Base-by-base conservation (phyloP, 2,329 filamentous ascomycete species). In the Penicillium sp. region DNA sequence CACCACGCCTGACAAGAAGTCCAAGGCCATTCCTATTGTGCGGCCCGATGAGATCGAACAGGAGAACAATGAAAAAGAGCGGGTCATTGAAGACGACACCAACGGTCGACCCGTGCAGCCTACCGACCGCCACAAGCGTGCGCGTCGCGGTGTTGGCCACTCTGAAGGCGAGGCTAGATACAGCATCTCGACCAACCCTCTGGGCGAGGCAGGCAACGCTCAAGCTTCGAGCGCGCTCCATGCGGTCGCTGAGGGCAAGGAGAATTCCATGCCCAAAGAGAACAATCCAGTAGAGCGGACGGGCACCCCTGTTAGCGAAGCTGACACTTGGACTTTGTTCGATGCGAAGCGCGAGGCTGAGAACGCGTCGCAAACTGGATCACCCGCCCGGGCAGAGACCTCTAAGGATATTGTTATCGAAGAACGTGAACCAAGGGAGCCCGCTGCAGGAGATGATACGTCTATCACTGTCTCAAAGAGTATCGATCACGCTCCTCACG, bases 1-100 rank as follows among this genome's bases (percentile, higher is more conserved):
- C 50, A 77, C 85, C 29, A 89, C 89, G 67, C 83, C 87, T 7
- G 73, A 77, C 0, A 91, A 89, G 75, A 86, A 86, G 66, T 90
- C 88, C 5, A 97, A 94, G 76, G 91, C 91, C 10, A 84, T 96
- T 54, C 89, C 92, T 0, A 95, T 96, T 61, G 77, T 93, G 10
- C 82, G 82, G 40, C 89, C 90, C 1, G 81, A 86, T 57, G 86
- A 80, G 66, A 76, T 62, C 58, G 78, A 80, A 64, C 73, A 78
- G 61, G 74, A 72, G 2, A 71, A 74, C 49, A 68, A 71, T 29
- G 70, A 72, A 46, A 67, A 69, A 56, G 69, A 71, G 29, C 70
- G 77, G 21, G 74, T 73, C 17, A 29, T 27, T 8, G 69, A 74
- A 10, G 82, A 89, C 57, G 84, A 86, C 59, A 80, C 83, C 3